phyloP scores from a whole-genome alignment of 208 protist species.

The Tritrichomonas foetus region DNA sequence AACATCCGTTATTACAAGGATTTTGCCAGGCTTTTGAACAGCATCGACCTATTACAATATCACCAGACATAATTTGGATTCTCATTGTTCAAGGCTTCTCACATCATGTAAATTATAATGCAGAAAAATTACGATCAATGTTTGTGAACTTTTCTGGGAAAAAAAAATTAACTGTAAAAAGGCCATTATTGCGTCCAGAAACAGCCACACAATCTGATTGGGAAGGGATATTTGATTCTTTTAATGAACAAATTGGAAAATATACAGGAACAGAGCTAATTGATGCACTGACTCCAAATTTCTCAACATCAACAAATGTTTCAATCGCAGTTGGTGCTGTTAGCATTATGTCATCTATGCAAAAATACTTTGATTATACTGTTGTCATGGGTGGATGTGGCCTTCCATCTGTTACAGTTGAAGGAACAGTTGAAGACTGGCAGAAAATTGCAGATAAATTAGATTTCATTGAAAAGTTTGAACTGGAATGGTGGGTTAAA shows the following conservation, averaged over 20 bases:
- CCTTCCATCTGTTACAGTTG: not conserved
- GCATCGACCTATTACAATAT: not conserved
- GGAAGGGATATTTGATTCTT: not conserved
- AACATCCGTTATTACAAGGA: not conserved
- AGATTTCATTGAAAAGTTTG: not conserved
- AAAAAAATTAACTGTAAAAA: not conserved
- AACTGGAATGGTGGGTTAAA: not conserved
- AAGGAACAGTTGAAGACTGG: not conserved
- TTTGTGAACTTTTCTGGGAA: not conserved
- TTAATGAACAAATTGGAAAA: not conserved
- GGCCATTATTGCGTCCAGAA: not conserved
- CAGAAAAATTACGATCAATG: not conserved
- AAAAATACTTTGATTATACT: not conserved
- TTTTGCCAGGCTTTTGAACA: not conserved
- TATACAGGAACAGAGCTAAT: not conserved
- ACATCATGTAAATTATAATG: not conserved
- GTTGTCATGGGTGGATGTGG: not conserved
- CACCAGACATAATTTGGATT: not conserved
- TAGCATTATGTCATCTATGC: not conserved
- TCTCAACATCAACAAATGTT: not conserved
- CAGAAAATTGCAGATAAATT: not conserved
- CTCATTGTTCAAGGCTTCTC: not conserved
- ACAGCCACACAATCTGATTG: not conserved
- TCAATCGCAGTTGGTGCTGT: not conserved
- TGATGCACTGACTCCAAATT: not conserved